Evolutionary conservation across 495 filamentous ascomycete species (phyloP).

Genomic region (Cenococcum geophilum): DNA sequence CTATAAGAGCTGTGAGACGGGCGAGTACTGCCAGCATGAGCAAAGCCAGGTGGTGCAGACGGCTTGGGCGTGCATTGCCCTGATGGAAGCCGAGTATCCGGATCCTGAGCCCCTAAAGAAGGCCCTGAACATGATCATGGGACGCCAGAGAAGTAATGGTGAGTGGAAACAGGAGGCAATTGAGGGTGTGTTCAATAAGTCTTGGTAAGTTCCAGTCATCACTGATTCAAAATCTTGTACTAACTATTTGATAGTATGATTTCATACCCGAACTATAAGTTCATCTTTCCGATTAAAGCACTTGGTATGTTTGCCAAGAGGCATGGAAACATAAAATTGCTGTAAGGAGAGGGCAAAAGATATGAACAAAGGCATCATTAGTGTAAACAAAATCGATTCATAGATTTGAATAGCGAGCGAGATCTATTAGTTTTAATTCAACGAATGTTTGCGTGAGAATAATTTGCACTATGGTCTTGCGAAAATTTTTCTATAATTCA

Average conservation of each 20-base stretch:
- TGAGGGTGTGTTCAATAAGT: conserved; percentile 98
- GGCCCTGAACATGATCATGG: conserved; percentile 77
- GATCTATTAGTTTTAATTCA: too few relatives aligned
- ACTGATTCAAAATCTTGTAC: conserved; percentile 1
- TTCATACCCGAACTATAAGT: conserved; percentile 98
- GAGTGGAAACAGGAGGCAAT: conserved; percentile 95
- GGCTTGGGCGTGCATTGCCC: conserved; percentile 77
- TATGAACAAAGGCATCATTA: too few relatives aligned
- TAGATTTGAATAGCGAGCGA: too few relatives aligned
- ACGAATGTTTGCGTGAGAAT: too few relatives aligned
- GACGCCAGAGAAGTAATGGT: conserved; percentile 75
- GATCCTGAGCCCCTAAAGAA: conserved; percentile 63
- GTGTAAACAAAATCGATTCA: too few relatives aligned
- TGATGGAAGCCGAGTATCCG: conserved; percentile 82
- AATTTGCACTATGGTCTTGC: too few relatives aligned
- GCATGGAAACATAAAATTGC: conserved; percentile 60
- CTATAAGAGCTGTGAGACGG: conserved; percentile 68
- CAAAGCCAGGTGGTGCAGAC: conserved; percentile 84
- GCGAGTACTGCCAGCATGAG: conserved; percentile 57
- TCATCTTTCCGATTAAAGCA: conserved; percentile 90
- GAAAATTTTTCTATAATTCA: too few relatives aligned
- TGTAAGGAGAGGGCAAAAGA: conserved; percentile 6
- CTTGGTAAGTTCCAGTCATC: conserved; percentile 54
- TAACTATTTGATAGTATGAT: conserved; percentile 65
- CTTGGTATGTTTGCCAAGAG: conserved; percentile 76